phyloP scores from a whole-genome alignment of 129 eudicot genomes.

The Saussurea involucrata region DNA sequence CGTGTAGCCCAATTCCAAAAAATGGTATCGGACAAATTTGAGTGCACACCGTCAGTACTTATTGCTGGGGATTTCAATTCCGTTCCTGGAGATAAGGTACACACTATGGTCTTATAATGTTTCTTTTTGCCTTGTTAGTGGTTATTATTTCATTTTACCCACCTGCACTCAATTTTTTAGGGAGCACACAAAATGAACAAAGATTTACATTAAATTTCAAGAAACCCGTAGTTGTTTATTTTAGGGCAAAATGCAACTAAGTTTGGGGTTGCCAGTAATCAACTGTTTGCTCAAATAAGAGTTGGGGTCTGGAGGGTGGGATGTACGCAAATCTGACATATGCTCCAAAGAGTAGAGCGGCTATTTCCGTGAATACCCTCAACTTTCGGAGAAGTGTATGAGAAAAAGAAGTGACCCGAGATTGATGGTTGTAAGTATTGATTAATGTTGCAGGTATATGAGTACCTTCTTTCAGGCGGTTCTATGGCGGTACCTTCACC shows the following conservation, averaged over 20 bases:
- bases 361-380: neutral
- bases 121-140: neutral
- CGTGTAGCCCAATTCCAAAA: constrained; percentile 53
- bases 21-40: constrained; percentile 47
- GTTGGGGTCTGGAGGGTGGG: neutral
- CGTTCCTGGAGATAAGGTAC: constrained; percentile 86
- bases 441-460: constrained; percentile 61
- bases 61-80: constrained; percentile 96
- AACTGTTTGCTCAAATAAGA: neutral
- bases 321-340: too few species aligned
- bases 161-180: neutral
- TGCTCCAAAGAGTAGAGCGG: neutral
- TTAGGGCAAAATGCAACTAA: neutral
- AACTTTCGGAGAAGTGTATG: neutral
- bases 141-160: neutral
- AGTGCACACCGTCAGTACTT: constrained; percentile 70
- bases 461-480: constrained; percentile 62
- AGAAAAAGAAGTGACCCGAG: neutral
- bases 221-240: constrained; percentile 1
- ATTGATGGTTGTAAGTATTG: neutral
- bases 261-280: neutral
- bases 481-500: constrained; percentile 25
- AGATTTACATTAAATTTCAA: neutral
- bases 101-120: neutral
- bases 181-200: neutral